Evolutionary conservation across 768 basidiomycete genomes (phyloP), one percentile per base, ranked within the genome.

Genomic region (Coprinopsis marcescibilis): DNA sequence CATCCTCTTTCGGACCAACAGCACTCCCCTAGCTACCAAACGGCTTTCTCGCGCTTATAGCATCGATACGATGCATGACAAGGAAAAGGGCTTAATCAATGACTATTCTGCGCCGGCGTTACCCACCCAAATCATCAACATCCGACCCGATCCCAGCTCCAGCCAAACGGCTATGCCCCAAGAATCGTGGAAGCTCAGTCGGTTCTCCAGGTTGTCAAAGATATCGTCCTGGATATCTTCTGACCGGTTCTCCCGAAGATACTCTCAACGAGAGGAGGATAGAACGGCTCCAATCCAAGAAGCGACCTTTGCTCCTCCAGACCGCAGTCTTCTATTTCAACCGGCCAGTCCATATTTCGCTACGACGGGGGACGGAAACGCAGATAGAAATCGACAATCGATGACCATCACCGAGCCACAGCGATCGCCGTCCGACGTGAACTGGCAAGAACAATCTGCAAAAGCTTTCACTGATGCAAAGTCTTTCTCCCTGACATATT

Each of bases 1-100:
- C 42, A 55, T 62, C 26, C 63, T 72, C n/a, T 70, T 73, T 49
- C 61, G 65, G 23, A 19, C 12, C 8, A 7, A 36, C 7, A 17
- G 11, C 21, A 19, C 6, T 23, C n/a, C 29, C 4, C 21, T 8
- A 23, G 8, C 38, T 5, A 20, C 4, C 38, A 40, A 5, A 40
- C 38, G 8, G 20, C 38, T 7, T 8, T 36, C 35, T 21, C 32
- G 10, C 15, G 19, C 33, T 13, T 15, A 27, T 4, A 21, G 20
- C 6, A 41, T 32, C 40, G 19, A 36, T 26, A 11, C 46, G 38
- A 17, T 19, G 14, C 17, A 45, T 25, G 34, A 44, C 43, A 19
- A 24, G 7, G 13, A 46, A 42, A 32, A 52, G 34, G 20, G 26
- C 36, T 2, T 26, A 24, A 23, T 40, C 25, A 15, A 4, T n/a